phyloP scores from a whole-genome alignment of 2,329 filamentous ascomycete species.

The Colletotrichum karsti region DNA sequence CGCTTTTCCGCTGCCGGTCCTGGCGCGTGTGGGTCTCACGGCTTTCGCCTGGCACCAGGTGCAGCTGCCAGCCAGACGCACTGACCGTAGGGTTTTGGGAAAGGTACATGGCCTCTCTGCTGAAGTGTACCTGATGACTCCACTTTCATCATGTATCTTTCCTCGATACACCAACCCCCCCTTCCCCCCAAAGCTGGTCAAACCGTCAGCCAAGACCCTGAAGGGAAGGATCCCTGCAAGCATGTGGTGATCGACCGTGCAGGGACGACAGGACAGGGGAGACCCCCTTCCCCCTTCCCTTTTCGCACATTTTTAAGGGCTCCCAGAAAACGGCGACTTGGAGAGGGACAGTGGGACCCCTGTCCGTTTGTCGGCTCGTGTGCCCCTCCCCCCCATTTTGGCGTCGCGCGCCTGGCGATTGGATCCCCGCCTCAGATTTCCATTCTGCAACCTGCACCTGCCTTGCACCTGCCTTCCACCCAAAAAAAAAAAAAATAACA shows the following conservation, averaged over 20 bases:
- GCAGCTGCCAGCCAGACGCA: not conserved
- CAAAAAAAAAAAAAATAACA: not conserved
- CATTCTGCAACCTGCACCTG: not conserved
- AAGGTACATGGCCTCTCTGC: too few species aligned
- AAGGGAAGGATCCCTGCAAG: constrained; percentile 12
- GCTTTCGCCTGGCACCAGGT: constrained; percentile 8
- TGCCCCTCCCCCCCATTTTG: constrained; percentile 13
- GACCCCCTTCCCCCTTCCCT: not conserved
- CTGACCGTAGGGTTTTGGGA: not conserved
- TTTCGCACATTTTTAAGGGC: not conserved
- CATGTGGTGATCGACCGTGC: constrained; percentile 29
- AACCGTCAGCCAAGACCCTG: constrained; percentile 19
- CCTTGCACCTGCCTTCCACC: not conserved
- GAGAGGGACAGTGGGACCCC: not conserved
- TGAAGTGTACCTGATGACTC: too few species aligned
- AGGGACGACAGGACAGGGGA: constrained; percentile 5
- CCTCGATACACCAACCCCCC: too few species aligned
- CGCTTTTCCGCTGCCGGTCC: not conserved
- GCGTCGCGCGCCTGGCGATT: constrained; percentile 10
- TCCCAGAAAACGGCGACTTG: constrained; percentile 11
- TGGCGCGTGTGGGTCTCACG: not conserved
- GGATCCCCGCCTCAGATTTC: not conserved
- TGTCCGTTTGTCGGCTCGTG: constrained; percentile 14
- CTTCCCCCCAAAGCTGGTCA: not conserved
- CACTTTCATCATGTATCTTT: too few species aligned